Percentiles rank a stretch among this genome's conserved stretches.
Conservation (phyloP, 139 green algal species). For the Nannochloris sp. region DNA sequence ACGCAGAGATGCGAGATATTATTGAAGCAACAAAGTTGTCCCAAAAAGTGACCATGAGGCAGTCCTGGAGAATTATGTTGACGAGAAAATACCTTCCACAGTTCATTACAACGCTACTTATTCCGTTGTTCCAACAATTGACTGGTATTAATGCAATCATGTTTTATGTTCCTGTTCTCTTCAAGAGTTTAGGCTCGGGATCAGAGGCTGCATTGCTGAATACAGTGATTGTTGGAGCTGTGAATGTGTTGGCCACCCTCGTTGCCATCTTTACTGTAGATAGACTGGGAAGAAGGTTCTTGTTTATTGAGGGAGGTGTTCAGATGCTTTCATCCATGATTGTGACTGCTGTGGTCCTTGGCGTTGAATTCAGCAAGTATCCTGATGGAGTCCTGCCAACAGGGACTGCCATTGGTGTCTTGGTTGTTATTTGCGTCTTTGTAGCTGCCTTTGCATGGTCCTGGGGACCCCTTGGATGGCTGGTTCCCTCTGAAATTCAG, state of each 20-base stretch:
- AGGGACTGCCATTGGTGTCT: conserved; percentile 21
- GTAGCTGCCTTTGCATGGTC: conserved; percentile 66
- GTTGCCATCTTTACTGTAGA: conserved; percentile 52
- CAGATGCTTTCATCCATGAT: conserved; percentile 36
- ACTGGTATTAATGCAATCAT: conserved; percentile 55
- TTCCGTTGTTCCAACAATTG: conserved; percentile 58
- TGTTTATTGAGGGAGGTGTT: conserved; percentile 52
- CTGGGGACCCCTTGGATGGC: conserved; percentile 64
- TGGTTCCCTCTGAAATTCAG: conserved; percentile 54
- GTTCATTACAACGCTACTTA: conserved; percentile 35
- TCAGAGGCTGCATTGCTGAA: conserved; percentile 33
- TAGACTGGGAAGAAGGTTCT: conserved; percentile 24
- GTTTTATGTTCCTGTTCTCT: conserved; percentile 48
- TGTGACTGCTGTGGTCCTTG: conserved; percentile 30
- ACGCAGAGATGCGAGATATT: conserved; percentile 38
- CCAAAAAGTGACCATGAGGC: too few relatives aligned
- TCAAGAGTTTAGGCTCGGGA: conserved; percentile 34
- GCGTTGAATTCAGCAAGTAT: conserved; percentile 25
- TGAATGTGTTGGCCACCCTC: conserved; percentile 46
- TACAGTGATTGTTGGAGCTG: conserved; percentile 43
- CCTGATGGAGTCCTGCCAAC: conserved; percentile 16
- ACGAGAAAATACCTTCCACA: conserved; percentile 36
- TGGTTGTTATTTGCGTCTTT: conserved; percentile 66
- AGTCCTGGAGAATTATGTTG: too few relatives aligned
- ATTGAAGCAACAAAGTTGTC: too few relatives aligned